Evolutionary conservation across 225 moss, liverwort and hornwort species (phyloP).

Genomic region (Anthoceros angustus): DNA sequence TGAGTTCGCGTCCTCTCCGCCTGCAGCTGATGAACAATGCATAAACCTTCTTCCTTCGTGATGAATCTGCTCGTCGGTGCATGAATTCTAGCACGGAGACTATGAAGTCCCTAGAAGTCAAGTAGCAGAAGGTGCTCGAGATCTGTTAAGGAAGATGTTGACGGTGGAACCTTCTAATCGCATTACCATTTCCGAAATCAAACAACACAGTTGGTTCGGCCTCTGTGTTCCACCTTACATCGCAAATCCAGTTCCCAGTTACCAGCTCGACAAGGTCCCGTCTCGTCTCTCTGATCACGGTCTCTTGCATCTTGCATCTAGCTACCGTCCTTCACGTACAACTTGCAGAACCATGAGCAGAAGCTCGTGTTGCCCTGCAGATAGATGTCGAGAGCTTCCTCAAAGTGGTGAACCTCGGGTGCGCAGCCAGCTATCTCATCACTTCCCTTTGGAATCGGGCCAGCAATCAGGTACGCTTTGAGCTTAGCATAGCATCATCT

Average conservation of each 20-base stretch:
- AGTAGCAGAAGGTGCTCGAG: slow-evolving; percentile 41
- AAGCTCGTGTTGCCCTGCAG: neutral
- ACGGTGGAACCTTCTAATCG: slow-evolving; percentile 44
- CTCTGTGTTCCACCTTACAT: slow-evolving; percentile 40
- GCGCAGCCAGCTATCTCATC: neutral
- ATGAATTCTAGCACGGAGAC: slow-evolving; percentile 23
- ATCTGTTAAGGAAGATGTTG: slow-evolving; percentile 41
- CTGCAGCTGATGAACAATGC: neutral
- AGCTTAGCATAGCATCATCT: neutral
- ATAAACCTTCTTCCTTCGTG: slow-evolving; percentile 6
- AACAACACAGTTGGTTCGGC: slow-evolving; percentile 34
- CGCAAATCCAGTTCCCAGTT: slow-evolving; percentile 25
- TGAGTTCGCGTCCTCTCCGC: neutral
- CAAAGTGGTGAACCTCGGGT: neutral
- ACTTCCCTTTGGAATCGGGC: neutral
- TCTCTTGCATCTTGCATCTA: neutral
- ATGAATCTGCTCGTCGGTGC: neutral
- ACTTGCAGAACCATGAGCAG: neutral
- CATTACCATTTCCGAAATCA: slow-evolving; percentile 43
- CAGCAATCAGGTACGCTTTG: neutral
- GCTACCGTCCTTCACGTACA: neutral
- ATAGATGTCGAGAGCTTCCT: slow-evolving; percentile 1
- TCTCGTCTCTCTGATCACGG: neutral
- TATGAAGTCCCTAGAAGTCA: slow-evolving; percentile 37
- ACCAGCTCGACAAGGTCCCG: neutral